phyloP scores from a whole-genome alignment of 169 alveolate species.

The Plasmodium gonderi region DNA sequence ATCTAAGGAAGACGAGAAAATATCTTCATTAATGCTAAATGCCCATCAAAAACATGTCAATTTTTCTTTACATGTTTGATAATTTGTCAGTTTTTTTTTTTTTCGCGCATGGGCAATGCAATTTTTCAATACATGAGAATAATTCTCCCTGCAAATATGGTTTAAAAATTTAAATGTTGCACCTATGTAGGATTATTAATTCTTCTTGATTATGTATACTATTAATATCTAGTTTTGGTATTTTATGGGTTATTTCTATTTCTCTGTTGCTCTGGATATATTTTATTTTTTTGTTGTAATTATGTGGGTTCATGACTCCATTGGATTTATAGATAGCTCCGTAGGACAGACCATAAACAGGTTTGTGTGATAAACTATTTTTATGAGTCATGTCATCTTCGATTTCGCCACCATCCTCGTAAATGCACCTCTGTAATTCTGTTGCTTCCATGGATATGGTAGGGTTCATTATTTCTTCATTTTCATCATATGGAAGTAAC shows the following conservation, averaged over 20 bases:
- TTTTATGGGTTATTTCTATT: background rate
- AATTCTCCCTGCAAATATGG: slow-evolving; percentile 1
- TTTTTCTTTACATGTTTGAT: background rate
- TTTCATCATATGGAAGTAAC: background rate
- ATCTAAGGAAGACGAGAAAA: too few species aligned
- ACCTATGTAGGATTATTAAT: slow-evolving; percentile 3
- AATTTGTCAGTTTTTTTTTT: background rate
- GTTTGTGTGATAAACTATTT: background rate
- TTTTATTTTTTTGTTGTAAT: slow-evolving; percentile 19
- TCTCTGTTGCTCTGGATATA: slow-evolving; percentile 4
- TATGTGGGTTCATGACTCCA: background rate
- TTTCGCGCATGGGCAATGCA: background rate
- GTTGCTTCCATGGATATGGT: background rate
- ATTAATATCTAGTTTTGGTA: slow-evolving; percentile 16
- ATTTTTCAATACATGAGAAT: background rate
- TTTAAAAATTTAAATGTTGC: slow-evolving; percentile 5
- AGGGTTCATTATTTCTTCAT: slow-evolving; percentile 10
- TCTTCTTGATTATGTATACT: background rate
- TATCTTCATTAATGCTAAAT: too few species aligned
- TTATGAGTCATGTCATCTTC: background rate
- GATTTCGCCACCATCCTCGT: background rate
- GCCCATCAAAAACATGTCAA: too few species aligned
- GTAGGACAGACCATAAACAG: background rate
- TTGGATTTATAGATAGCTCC: background rate
- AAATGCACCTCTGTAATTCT: background rate